Conservation (phyloP, 2,329 filamentous ascomycete species). For the Gremmenia infestans region DNA sequence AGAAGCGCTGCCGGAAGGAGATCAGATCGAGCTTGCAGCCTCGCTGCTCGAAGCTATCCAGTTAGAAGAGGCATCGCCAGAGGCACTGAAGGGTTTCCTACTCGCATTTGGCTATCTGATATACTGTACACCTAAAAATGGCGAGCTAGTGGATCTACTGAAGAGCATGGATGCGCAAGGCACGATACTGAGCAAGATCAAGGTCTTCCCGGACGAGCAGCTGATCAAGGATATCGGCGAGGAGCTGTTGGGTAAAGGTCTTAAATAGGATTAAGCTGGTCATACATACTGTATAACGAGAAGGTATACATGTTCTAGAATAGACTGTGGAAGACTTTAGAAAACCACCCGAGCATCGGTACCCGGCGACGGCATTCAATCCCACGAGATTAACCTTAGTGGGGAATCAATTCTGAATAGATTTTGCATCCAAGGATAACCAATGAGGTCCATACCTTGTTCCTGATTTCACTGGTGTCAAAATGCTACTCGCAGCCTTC, state of each 20-base stretch:
- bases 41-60: slow-evolving; percentile 69
- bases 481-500: not conserved
- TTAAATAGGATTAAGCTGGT: slow-evolving; percentile 10
- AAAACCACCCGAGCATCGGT: not conserved
- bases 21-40: slow-evolving; percentile 77
- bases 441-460: not conserved
- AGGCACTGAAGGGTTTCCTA: slow-evolving; percentile 73
- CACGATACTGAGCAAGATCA: slow-evolving; percentile 55
- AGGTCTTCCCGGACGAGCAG: slow-evolving; percentile 50
- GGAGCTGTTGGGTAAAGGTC: slow-evolving; percentile 36
- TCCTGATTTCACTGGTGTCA: too few species aligned
- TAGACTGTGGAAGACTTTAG: too few species aligned
- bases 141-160: slow-evolving; percentile 76
- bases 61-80: slow-evolving; percentile 55
- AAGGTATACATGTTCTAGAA: too few species aligned
- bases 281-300: not conserved
- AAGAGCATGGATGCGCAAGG: slow-evolving; percentile 69
- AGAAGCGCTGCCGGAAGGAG: slow-evolving; percentile 59
- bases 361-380: not conserved
- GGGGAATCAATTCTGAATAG: not conserved
- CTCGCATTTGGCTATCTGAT: slow-evolving; percentile 71
- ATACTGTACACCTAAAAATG: slow-evolving; percentile 64
- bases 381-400: too few species aligned
- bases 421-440: not conserved
- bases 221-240: slow-evolving; percentile 48